Conservation (phyloP, 208 protist genomes). For the Leishmania mexicana region DNA sequence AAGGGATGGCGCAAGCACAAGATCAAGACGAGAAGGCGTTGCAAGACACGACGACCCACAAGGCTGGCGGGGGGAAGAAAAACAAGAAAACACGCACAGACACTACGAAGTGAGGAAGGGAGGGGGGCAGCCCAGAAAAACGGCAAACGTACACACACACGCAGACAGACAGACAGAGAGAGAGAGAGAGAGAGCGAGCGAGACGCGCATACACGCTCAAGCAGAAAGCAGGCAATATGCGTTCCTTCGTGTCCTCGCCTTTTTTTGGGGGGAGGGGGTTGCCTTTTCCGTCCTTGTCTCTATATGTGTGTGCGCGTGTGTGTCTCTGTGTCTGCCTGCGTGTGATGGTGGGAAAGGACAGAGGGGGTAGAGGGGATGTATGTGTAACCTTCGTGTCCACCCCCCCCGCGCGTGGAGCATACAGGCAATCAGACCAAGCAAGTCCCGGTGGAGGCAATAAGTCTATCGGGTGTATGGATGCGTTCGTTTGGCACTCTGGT, state of each 20-base stretch:
- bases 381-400: background rate
- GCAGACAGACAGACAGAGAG: background rate
- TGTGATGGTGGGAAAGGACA: background rate
- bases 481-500: background rate
- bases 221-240: background rate
- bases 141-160: background rate
- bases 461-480: background rate
- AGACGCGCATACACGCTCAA: too few relatives aligned
- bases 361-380: background rate
- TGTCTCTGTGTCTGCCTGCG: background rate
- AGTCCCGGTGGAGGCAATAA: background rate
- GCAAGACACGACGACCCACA: background rate
- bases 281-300: too few relatives aligned
- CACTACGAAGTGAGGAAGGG: background rate
- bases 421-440: background rate
- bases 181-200: too few relatives aligned
- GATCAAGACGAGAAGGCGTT: background rate
- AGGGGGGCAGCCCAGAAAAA: too few relatives aligned
- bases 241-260: too few relatives aligned
- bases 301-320: too few relatives aligned
- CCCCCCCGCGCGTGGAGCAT: background rate
- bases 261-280: too few relatives aligned
- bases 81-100: background rate
- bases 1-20: background rate
- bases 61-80: background rate